Conservation (phyloP, 176 grass and related monocot species). For the bread wheat (Triticum aestivum) region IWGSC_CS_RefSeq_v2.1 NC_057809.1:609464437-609464936, state of each 20-base stretch:
- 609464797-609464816: constrained; percentile 30
- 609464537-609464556: constrained; percentile 81
- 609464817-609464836: constrained; percentile 34
- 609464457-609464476: constrained; percentile 73
- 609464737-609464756: constrained; percentile 63
- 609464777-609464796: constrained; percentile 78
- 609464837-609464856: neutral
- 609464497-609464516: constrained; percentile 67
- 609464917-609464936: too few species aligned
- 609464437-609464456: constrained; percentile 46
- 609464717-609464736: constrained; percentile 66
- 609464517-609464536: constrained; percentile 43
- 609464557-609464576: constrained; percentile 63
- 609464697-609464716: constrained; percentile 49
- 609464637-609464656: constrained; percentile 50
- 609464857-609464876: neutral
- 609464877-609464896: neutral
- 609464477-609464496: constrained; percentile 59
- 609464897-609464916: too few species aligned
- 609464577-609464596: constrained; percentile 45
- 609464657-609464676: constrained; percentile 67
- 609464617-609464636: constrained; percentile 55
- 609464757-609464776: constrained; percentile 56
- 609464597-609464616: constrained; percentile 74
- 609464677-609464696: constrained; percentile 42